Percentiles rank a stretch among this genome's conserved stretches.
Conservation (phyloP, 768 basidiomycete species). For the Mycena albidolilacea region DNA sequence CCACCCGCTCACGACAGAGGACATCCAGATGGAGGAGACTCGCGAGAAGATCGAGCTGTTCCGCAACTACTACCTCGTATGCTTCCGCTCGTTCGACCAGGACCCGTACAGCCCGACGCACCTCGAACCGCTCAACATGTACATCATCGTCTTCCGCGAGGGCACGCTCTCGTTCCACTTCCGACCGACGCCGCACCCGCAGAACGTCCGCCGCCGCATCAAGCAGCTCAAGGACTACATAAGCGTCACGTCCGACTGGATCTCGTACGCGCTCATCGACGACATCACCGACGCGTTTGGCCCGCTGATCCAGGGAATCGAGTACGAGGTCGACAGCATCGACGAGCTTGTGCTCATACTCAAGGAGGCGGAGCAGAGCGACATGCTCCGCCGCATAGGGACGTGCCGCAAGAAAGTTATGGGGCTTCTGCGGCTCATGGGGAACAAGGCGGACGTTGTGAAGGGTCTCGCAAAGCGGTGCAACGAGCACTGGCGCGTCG, state of each 20-base stretch:
- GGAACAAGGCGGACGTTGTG: constrained; percentile 99
- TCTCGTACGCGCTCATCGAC: constrained; percentile 98
- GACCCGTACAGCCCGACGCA: constrained; percentile 97
- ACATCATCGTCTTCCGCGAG: constrained; percentile 98
- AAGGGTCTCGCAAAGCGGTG: constrained; percentile 98
- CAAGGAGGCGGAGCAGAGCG: constrained; percentile 96
- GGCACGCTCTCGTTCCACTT: constrained; percentile 99
- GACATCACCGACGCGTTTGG: constrained; percentile 99
- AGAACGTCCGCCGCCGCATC: constrained; percentile 97
- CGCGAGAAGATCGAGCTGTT: constrained; percentile 99
- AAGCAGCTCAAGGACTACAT: constrained; percentile 99
- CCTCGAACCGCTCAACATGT: constrained; percentile 99
- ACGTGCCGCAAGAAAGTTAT: constrained; percentile 99
- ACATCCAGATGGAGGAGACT: constrained; percentile 99
- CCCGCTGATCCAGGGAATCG: constrained; percentile 97
- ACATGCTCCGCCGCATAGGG: constrained; percentile 97
- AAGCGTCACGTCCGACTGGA: constrained; percentile 99
- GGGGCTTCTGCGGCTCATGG: constrained; percentile 96
- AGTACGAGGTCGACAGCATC: constrained; percentile 99
- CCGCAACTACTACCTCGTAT: constrained; percentile 98
- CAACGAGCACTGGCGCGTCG: constrained; percentile 98
- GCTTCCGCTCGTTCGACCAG: constrained; percentile 99
- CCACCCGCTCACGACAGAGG: constrained; percentile 98
- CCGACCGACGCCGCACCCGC: constrained; percentile 96
- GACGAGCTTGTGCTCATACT: constrained; percentile 98